Percentiles rank a stretch among this genome's conserved stretches.
Evolutionary conservation across 345 rosid species (phyloP).

Genomic region (Eucalyptus curtisii): DNA sequence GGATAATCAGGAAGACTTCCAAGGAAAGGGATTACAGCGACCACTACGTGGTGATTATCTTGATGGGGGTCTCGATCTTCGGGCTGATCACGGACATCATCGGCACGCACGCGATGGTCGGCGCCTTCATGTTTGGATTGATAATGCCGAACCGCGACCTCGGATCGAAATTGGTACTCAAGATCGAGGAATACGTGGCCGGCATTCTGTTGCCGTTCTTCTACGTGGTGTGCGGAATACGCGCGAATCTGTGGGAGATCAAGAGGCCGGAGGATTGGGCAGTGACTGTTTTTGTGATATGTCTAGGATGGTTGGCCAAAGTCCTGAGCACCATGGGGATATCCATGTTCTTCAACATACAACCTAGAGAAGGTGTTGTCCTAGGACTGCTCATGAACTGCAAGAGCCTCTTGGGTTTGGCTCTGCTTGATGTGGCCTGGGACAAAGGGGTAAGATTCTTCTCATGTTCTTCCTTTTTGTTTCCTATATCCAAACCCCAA

Average conservation of each 20-base stretch:
- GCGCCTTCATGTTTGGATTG: conserved; percentile 42
- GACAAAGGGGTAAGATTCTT: conserved; percentile 5
- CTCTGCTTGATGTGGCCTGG: conserved; percentile 22
- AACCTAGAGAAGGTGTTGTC: conserved; percentile 13
- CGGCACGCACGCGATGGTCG: conserved; percentile 24
- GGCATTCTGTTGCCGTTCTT: conserved; percentile 29
- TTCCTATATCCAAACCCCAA: neutral
- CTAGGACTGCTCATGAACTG: conserved; percentile 48
- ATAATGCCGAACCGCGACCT: conserved; percentile 25
- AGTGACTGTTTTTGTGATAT: neutral
- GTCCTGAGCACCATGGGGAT: conserved; percentile 12
- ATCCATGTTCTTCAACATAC: neutral
- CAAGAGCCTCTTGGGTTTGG: conserved; percentile 27
- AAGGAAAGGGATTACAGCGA: neutral
- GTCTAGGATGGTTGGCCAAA: conserved; percentile 11
- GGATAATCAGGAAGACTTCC: neutral
- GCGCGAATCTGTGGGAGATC: neutral
- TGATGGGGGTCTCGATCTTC: conserved; percentile 12
- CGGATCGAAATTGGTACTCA: conserved; percentile 10
- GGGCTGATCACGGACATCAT: conserved; percentile 15
- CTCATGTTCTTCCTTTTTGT: neutral
- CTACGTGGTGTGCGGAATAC: conserved; percentile 15
- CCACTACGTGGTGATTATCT: neutral
- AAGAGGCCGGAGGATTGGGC: neutral
- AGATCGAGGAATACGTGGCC: conserved; percentile 17